Conservation (phyloP, 192 early-diverging fungal genomes). For the Coemansia sp. region DNA sequence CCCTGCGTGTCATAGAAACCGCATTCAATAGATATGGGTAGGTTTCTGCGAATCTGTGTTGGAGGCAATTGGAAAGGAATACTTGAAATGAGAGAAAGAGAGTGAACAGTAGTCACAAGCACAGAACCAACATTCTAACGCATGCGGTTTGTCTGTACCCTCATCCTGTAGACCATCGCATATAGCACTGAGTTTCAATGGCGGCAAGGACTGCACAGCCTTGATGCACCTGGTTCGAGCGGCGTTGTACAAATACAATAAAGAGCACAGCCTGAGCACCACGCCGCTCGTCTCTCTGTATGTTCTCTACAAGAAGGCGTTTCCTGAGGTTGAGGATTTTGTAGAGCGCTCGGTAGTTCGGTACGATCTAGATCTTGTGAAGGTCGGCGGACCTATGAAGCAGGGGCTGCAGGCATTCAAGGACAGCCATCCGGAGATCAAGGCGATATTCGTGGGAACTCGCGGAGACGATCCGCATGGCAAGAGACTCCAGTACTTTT, state of each 20-base stretch:
- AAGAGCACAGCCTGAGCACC: constrained; percentile 10
- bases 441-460: constrained; percentile 84
- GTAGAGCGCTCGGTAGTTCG: constrained; percentile 69
- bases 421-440: constrained; percentile 49
- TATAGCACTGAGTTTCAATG: constrained; percentile 87
- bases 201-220: constrained; percentile 97
- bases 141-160: not conserved
- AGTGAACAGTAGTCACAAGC: not conserved
- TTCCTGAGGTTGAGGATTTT: constrained; percentile 86
- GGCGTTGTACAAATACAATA: constrained; percentile 56
- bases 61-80: not conserved
- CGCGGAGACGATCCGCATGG: constrained; percentile 74
- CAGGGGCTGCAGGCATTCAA: constrained; percentile 74
- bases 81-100: not conserved
- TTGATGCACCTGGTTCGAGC: constrained; percentile 78
- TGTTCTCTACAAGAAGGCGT: constrained; percentile 74
- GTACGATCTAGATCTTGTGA: constrained; percentile 69
- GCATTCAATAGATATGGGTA: constrained; percentile 55
- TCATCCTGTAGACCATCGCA: constrained; percentile 56
- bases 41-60: not conserved
- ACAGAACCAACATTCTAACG: not conserved
- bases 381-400: constrained; percentile 75
- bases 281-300: constrained; percentile 67
- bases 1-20: constrained; percentile 49
- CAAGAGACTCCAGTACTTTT: constrained; percentile 60